Conservation (phyloP, 2,329 filamentous ascomycete genomes). For the Tolypocladium tundrense region DNA sequence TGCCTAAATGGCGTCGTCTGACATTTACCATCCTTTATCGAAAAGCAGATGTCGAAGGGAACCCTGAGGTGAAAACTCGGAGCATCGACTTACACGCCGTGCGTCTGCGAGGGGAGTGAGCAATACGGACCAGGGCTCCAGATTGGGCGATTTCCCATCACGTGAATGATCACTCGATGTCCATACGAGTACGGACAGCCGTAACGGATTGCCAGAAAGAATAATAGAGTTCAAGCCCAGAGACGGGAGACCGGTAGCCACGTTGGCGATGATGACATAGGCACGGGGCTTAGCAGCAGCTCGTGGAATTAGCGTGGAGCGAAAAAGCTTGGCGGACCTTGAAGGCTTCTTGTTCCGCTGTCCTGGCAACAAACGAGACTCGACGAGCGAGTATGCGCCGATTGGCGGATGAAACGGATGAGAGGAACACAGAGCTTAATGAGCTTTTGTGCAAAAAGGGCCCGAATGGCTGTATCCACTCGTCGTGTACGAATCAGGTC, state of each 20-base stretch:
- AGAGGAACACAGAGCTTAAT: background rate
- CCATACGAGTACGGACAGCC: background rate
- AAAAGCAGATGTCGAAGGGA: background rate
- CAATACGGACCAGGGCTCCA: background rate
- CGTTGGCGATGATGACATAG: background rate
- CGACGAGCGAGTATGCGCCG: background rate
- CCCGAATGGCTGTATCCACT: background rate
- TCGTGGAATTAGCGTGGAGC: too few species aligned
- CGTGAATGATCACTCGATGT: background rate
- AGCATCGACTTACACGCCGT: background rate
- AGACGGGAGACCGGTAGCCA: background rate
- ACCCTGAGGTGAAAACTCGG: background rate
- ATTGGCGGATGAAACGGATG: background rate
- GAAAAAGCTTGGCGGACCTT: background rate
- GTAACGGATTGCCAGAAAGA: background rate
- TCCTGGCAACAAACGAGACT: background rate
- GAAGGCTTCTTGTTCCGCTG: background rate
- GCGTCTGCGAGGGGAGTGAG: too few species aligned
- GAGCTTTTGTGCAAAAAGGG: background rate
- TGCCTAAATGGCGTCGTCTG: background rate
- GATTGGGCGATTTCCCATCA: background rate
- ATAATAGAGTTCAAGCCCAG: background rate
- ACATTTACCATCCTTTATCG: background rate
- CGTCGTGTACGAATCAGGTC: background rate
- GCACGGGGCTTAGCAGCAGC: background rate